These are phyloP conservation scores for Diaporthe longicolla DNA, from an alignment of 2,329 filamentous ascomycete species.

Conservation along the genomic window DNA sequence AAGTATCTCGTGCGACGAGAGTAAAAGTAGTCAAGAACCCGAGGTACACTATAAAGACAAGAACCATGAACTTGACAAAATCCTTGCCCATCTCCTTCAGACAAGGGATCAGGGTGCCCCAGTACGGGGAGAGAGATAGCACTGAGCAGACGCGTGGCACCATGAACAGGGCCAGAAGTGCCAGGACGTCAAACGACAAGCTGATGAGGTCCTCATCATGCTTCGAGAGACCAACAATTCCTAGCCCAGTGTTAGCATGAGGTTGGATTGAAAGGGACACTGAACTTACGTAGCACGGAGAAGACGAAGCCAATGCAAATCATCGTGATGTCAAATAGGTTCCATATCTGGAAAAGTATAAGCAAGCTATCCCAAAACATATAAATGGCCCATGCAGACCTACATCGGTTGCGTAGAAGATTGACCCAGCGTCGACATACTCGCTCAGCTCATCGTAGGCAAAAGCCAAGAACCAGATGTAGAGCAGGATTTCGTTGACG, in stretches of 20 bases:
- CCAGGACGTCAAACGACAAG: conserved; percentile 88
- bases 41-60: conserved; percentile 85
- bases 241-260: conserved; percentile 55
- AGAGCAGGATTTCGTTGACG: conserved; percentile 78
- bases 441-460: conserved; percentile 90
- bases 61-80: conserved; percentile 82
- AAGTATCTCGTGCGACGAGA: conserved; percentile 79
- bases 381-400: background rate
- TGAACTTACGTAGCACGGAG: conserved; percentile 76
- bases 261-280: conserved; percentile 31
- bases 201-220: conserved; percentile 76
- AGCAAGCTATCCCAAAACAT: conserved; percentile 81
- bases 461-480: conserved; percentile 90
- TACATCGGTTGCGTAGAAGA: conserved; percentile 87
- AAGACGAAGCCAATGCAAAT: conserved; percentile 82
- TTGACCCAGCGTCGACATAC: conserved; percentile 86
- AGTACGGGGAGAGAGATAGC: conserved; percentile 89
- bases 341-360: conserved; percentile 80
- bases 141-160: conserved; percentile 91
- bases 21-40: conserved; percentile 92
- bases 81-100: conserved; percentile 96
- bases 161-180: conserved; percentile 89
- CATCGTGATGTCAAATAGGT: conserved; percentile 82
- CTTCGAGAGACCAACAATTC: conserved; percentile 75
- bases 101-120: conserved; percentile 90